Evolutionary conservation across 352 stramenopile species (phyloP), one percentile per base, ranked within the genome.

Genomic region (Phytophthora sansomeana): DNA sequence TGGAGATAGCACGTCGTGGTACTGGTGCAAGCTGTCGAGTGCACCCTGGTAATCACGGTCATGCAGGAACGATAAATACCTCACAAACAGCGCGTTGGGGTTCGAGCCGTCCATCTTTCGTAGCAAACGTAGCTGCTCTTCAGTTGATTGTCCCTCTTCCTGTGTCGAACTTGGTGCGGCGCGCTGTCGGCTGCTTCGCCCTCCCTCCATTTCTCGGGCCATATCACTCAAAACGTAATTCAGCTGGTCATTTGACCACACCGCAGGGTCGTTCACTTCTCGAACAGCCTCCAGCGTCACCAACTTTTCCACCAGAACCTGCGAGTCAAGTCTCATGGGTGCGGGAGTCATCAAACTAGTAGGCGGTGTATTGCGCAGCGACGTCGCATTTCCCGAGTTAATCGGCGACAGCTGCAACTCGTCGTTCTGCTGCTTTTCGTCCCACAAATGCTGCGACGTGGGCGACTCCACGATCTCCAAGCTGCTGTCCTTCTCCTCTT

Each of bases 1-100:
- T 26, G 92, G 82, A 30, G 97, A 90, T 8, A 88, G 80, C 53
- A 97, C 87, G 57, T 98, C 95, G 75, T 98, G 96, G 63, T 98
- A 98, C 55, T 90, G 80, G 60, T 98, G 93, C n/a, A 98, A 78
- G 26, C 80, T 87, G 56, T 98, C 89, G 5, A 98, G 65, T 19
- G 95, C 93, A 14, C 76, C 78, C 35, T 92, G 82, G 58, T 96
- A 96, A 58, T 98, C 87, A 33, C 86, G 81, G 26, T 86, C 63
- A 43, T 85, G 72, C 11, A 98, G 70, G 43, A 81, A 95, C 38
- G 92, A 88, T 28, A 98, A 65, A 66, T 97, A 98, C 32, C 81
- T 74, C 17, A 93, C 83, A 60, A 96, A 98, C n/a, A 91, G 61
- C 21, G 80, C 82, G 39, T 85, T 85, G 10, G 83, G 70, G 17